phyloP scores from a whole-genome alignment of 768 basidiomycete species.

The Amyloporia xantha region DNA sequence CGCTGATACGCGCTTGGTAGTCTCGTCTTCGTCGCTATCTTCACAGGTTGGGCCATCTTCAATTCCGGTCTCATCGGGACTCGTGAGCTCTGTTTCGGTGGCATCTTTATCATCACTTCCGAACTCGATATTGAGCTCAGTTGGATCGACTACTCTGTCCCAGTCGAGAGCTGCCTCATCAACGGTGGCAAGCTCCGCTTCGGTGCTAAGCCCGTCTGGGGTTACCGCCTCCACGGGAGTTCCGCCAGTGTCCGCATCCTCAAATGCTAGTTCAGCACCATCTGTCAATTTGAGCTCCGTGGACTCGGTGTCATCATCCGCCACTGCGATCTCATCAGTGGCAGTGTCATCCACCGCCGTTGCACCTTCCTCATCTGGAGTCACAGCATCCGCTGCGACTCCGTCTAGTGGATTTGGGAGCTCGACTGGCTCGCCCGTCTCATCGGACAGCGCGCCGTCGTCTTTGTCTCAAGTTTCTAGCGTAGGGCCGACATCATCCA shows the following conservation, averaged over 20 bases:
- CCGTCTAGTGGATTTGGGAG: too few species aligned
- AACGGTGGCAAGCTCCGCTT: not conserved
- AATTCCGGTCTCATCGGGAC: too few species aligned
- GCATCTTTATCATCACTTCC: not conserved
- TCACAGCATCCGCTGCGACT: too few species aligned
- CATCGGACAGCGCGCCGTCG: too few species aligned
- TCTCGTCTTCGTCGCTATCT: too few species aligned
- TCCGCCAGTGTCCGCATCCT: too few species aligned
- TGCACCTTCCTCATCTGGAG: not conserved
- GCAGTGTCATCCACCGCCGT: not conserved
- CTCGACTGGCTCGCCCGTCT: too few species aligned
- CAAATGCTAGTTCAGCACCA: too few species aligned
- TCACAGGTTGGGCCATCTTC: too few species aligned
- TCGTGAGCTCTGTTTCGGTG: not conserved
- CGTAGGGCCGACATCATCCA: not conserved
- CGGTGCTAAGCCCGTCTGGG: too few species aligned
- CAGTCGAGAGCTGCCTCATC: not conserved
- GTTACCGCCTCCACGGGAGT: too few species aligned
- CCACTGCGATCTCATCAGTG: not conserved
- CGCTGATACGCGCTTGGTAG: too few species aligned
- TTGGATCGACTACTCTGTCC: not conserved
- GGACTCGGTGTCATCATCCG: not conserved
- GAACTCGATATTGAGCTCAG: not conserved
- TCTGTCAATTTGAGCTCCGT: not conserved
- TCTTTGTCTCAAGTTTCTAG: not conserved